Evolutionary conservation across 257 asterid species (phyloP).

Genomic region (Cruciata laevipes): DNA sequence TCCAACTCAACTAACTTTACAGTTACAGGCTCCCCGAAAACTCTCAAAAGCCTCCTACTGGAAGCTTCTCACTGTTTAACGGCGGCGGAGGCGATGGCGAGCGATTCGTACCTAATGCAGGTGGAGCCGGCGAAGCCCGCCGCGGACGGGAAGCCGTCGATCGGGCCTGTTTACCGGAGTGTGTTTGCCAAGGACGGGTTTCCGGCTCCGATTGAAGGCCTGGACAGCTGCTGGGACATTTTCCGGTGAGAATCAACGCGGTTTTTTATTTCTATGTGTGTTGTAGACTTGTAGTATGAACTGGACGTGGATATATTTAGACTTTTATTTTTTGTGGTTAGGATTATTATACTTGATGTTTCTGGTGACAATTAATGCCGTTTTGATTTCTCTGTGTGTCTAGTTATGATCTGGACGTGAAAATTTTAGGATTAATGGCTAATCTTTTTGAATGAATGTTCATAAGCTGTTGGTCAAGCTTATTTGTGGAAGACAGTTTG

Average conservation of each 20-base stretch:
- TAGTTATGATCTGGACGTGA: background rate
- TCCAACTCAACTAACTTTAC: background rate
- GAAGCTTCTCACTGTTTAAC: background rate
- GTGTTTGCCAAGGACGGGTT: slow-evolving; percentile 69
- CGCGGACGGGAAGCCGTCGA: slow-evolving; percentile 64
- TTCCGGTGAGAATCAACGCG: slow-evolving; percentile 57
- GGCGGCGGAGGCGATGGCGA: slow-evolving; percentile 36
- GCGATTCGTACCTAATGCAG: slow-evolving; percentile 38
- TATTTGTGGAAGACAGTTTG: too few relatives aligned
- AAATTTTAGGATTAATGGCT: too few relatives aligned
- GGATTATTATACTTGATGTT: background rate
- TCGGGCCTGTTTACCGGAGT: slow-evolving; percentile 83
- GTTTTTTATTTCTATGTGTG: background rate
- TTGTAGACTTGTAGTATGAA: background rate
- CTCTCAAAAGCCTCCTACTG: background rate
- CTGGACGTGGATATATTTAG: background rate
- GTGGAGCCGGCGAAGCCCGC: slow-evolving; percentile 79
- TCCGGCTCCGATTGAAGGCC: slow-evolving; percentile 63
- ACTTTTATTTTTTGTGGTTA: background rate
- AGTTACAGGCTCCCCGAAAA: background rate
- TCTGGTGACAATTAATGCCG: background rate
- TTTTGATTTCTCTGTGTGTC: background rate
- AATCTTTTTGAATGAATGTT: too few relatives aligned
- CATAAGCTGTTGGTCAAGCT: too few relatives aligned
- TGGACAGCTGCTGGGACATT: slow-evolving; percentile 89